These are phyloP conservation scores for Solanum clarkiae DNA, from an alignment of 257 asterid genomes.

Conservation along the genomic window DNA sequence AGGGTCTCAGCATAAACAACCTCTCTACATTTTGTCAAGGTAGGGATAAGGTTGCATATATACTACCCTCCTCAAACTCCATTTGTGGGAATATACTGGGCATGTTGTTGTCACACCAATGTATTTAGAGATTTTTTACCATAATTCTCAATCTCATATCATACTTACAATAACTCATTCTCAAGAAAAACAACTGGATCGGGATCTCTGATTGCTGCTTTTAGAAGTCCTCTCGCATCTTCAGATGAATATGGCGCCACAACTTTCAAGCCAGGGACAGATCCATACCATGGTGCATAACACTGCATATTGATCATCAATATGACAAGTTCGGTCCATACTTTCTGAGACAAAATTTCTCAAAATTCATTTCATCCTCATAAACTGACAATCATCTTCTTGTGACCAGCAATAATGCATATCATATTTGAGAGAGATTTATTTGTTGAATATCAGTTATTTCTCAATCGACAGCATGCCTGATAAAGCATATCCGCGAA, in stretches of 20 bases:
- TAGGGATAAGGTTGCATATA: not conserved
- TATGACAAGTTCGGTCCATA: not conserved
- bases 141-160: not conserved
- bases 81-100: not conserved
- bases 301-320: constrained; percentile 17
- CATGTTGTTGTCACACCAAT: not conserved
- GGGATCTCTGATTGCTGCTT: constrained; percentile 46
- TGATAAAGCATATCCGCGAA: not conserved
- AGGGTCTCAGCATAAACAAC: not conserved
- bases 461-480: not conserved
- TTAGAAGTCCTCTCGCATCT: constrained; percentile 42
- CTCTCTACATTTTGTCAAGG: not conserved
- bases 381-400: not conserved
- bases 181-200: constrained; percentile 47
- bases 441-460: not conserved
- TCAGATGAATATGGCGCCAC: constrained; percentile 33
- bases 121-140: not conserved
- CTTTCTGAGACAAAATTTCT: not conserved
- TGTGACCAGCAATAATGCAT: not conserved
- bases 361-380: not conserved
- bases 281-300: constrained; percentile 35
- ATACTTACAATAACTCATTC: constrained; percentile 32
- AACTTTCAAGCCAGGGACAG: constrained; percentile 38
- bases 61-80: not conserved
- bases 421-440: not conserved